Evolutionary conservation across 1,284 basidiomycete genomes (phyloP), one percentile per base, ranked within the genome.

Genomic region (Erythrobasidium hasegawianum): DNA sequence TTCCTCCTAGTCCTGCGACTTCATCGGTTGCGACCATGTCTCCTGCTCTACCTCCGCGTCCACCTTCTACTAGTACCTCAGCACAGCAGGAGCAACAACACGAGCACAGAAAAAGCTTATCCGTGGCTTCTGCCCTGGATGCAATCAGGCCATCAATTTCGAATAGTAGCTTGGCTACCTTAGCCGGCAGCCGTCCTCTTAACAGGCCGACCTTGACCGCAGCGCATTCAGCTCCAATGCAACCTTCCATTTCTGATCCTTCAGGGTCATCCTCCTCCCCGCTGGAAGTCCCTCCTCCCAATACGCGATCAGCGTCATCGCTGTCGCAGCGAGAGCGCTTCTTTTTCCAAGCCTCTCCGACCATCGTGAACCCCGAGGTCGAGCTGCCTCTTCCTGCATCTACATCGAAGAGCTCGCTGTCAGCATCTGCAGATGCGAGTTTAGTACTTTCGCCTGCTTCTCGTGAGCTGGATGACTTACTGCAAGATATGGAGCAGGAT

Each of bases 371-470:
- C 11, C 33, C 33, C 33, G 33, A 33, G 4, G 33, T 33, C 4
- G 33, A 33, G 33, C 33, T 33, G 11, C 5, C 33, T 33, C 33
- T 33, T 33, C 33, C 33, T 33, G 33, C 33, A 11, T 33, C 33
- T 11, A 33, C 33, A 11, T 33, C 33, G 11, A 33, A 33, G 22
- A 54, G 58, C 20, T 49, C 58, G 11, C 22, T 39, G 20, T 61
- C 59, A 41, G 38, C 38, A 33, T 53, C 59, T 20, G 49, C 59
- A 14, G 43, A 52, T 1, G 50, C 52, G 24, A 27, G 27, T 47
- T 14, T 33, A 11, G 33, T 33, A 33, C 33, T 33, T 33, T 33
- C 33, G 33, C 33, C 33, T 4, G 33, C 33, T 33, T 33, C 33
- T 33, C 11, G 33, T 33, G 33, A 33, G 33, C 33, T 33, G 4